Base-by-base conservation (phyloP, 2,329 filamentous ascomycete species). In the Dissoconium aciculare region DNA sequence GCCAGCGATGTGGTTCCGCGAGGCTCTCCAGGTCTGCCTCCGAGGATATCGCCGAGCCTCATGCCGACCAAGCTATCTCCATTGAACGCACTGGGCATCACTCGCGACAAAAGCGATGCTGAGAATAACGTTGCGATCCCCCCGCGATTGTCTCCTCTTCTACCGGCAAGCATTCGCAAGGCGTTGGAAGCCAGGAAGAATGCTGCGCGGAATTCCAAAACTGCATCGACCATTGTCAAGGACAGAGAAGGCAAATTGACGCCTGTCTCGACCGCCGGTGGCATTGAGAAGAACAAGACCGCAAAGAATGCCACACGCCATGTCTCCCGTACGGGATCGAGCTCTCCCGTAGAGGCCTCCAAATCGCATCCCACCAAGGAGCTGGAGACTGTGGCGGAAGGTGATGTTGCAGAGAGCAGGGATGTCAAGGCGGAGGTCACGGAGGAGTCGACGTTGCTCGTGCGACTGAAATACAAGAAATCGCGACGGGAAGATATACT, bases 61-160 rank as follows among this genome's bases (percentile, higher is more conserved):
- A 33, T 42, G 32, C 42, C 42, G 11, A 34, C 37, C 6, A 42
- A 36, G 27, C 27, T 44, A 4, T 45, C 42, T 11, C 42, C 42
- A 16, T 30, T 43, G 13, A 37, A 33, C 5, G 17, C 30, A 5
- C n/a, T n/a, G n/a, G n/a, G n/a, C n/a, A n/a, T n/a, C n/a, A n/a
- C n/a, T n/a, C n/a, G n/a, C n/a, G 15, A 37, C 41, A 28, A 39
- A 39, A 16, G 26, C 27, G 14, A 32, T 42, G n/a, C 38, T 38
- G n/a, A 37, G 35, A 15, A 17, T 34, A 26, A 38, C 54, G 11
- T 39, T 56, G 16, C 55, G 4, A 49, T 71, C 11, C 69, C 69
- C 8, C 57, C 59, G 6, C 57, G 71, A 19, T 51, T 73, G n/a
- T 73, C 69, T 4, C 68, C 69, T 3, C 69, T 66, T 10, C 54